Evolutionary conservation across 208 protist species (phyloP), one percentile per base, ranked within the genome.

Genomic region (Leishmania guyanensis): DNA sequence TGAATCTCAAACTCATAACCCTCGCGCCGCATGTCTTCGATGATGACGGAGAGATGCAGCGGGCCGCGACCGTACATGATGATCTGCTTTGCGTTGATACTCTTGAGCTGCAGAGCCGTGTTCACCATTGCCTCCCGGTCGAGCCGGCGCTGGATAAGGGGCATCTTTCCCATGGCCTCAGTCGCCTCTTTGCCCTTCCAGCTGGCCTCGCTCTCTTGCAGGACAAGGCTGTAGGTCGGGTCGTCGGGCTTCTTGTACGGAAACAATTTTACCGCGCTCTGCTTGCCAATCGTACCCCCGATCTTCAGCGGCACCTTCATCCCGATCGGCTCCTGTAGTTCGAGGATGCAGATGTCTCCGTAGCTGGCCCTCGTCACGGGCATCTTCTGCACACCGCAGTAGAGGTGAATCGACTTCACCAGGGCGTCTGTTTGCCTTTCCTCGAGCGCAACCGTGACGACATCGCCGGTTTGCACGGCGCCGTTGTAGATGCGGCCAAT

Each of bases 21-120:
- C 82, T 99, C 98, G 77, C 99, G 94, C 51, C 99, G 92, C 98
- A 99, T 99, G 53, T 98, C 98, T 79, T 99, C 98, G 65, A 99
- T 94, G 71, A 99, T 97, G 36, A 99, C 96, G 76, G 97, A 99
- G 17, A 99, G 91, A 87, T 99, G 99, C 84, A 99, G 91, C 70
- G 99, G 98, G 36, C 99, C 99, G 69, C 99, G 90, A 54, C 98
- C 99, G 84, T 92, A 90, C 77, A 99, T 78, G 51, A 93, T 97
- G 36, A 95, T 88, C 66, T 98, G 86, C 51, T 82, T 86, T 12
- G 89, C 82, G 39, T 84, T 87, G 54, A 79, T 75, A 68, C 36
- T 78, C 78, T 77, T 84, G 29, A 98, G 88, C 79, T 94, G 91
- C 62, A 98, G 83, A 36, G 95, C 92, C 10, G 99, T 98, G 85